Base-by-base conservation (phyloP, 306 rosid genomes). In the Astragalus glycyphyllos region DNA sequence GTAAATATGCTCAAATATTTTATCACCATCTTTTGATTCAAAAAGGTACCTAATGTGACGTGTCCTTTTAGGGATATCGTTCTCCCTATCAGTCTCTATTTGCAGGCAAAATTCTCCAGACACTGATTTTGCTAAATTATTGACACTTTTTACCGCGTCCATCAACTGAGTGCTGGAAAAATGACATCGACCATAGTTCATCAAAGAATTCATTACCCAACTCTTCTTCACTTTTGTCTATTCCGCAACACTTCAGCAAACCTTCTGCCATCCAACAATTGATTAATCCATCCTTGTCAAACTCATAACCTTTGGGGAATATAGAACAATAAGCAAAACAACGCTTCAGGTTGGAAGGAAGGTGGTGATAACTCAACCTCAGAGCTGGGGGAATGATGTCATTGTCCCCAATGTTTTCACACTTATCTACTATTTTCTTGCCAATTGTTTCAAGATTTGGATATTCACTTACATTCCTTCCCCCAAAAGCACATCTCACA, bases 131-230 rank as follows among this genome's bases (percentile, higher is more conserved):
- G 84, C 81, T 37, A 86, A 57, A 16, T 86, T 87, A 75, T 72
- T 78, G 17, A 86, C 49, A 68, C 1, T 9, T 10, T 4, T 2
- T 37, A 7, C 1, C 8, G 1, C 41, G 7, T 37, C 8, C 0
- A 17, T 51, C 0, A 1, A 0, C 0, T 5, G 60, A 23, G 4
- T 26, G 7, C 5, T 81, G 84, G 12, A 73, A 73, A 61, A 86
- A 78, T 14, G 87, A 86, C 51, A 84, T 79, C 8, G 81, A 77
- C 45, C 68, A 65, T 8, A 86, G 73, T 31, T 81, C 86, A 29
- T 6, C 20, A 5, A 83, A 82, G 35, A 66, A 73, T 10, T 64
- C 76, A 11, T 58, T 42, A 7, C 86, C 89, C 29, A 62, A 48
- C 32, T 66, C 71, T 13, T 80, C 83, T 68, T 77, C 85, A 4